Evolutionary conservation across 23 red algal genomes (phyloP), one percentile per base, ranked within the genome.

Genomic region (Gracilaria vermiculophylla): DNA sequence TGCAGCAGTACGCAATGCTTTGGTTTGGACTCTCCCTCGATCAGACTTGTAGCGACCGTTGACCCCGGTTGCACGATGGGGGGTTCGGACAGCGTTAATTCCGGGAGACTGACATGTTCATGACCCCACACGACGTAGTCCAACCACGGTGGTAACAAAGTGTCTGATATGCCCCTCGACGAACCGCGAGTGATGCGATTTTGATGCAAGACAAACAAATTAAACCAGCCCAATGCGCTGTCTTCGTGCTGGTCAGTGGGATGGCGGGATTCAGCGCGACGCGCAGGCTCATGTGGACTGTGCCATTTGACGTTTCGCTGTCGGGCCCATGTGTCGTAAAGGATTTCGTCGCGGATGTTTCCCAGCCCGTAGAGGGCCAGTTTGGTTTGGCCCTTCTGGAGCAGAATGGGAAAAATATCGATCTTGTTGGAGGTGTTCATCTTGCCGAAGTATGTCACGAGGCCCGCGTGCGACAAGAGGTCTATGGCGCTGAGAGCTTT

Each of bases 121-220:
- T 98, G 96, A 12, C 96, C 96, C 96, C 96, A 98, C 1, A 98
- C 51, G 19, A 98, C 96, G 35, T 95, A 88, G 52, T 98, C 92
- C 36, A 98, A 52, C 92, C 92, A 98, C 50, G 76, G 72, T n/a
- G 96, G 96, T 45, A 98, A 62, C 44, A 95, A 29, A 47, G 91
- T 88, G 13, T 78, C 71, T 37, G 81, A 86, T 37, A 92, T 82
- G 19, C 86, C 69, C 45, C 92, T 89, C 28, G 82, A 50, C 29
- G 82, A 77, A 37, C 96, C 96, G 11, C 93, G 92, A 0, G 74
- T 86, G 0, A 89, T 77, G 10, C 96, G 86, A 53, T 98, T 95
- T 76, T 98, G 96, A 53, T 98, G 96, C 48, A 98, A 40, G 39
- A 95, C 96, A 54, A 98, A 93, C 37, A 98, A 55, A 34, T 92